Evolutionary conservation across 2,329 filamentous ascomycete species (phyloP).

Genomic region (Fusarium palustre): DNA sequence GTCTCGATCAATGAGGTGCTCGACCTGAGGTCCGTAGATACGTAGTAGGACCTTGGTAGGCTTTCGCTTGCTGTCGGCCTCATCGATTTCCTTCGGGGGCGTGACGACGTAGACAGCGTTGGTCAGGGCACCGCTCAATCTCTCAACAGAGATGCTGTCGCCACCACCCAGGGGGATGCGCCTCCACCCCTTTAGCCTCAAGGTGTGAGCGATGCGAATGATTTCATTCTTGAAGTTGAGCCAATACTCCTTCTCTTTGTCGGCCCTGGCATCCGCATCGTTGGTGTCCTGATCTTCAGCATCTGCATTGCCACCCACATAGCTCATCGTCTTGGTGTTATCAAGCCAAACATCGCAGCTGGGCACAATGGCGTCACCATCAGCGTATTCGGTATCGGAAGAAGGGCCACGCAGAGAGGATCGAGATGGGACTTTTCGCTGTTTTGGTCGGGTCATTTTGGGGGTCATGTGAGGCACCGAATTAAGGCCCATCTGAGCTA

Average conservation of each 20-base stretch:
- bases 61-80: slow-evolving; percentile 56
- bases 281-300: slow-evolving; percentile 54
- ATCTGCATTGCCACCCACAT: slow-evolving; percentile 64
- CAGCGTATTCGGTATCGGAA: slow-evolving; percentile 87
- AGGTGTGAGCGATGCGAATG: slow-evolving; percentile 86
- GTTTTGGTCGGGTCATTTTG: slow-evolving; percentile 58
- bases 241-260: slow-evolving; percentile 83
- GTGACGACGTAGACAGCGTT: slow-evolving; percentile 97
- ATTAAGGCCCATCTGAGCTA: slow-evolving; percentile 65
- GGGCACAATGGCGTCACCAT: slow-evolving; percentile 85
- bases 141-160: slow-evolving; percentile 75
- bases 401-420: slow-evolving; percentile 64
- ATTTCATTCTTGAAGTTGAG: slow-evolving; percentile 91
- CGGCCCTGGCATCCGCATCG: slow-evolving; percentile 57
- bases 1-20: slow-evolving; percentile 94
- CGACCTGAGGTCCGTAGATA: slow-evolving; percentile 94
- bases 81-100: slow-evolving; percentile 73
- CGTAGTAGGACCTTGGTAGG: slow-evolving; percentile 83
- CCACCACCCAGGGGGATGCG: slow-evolving; percentile 79
- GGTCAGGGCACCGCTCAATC: slow-evolving; percentile 90
- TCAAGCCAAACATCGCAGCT: slow-evolving; percentile 86
- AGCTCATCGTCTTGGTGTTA: slow-evolving; percentile 88
- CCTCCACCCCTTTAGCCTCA: slow-evolving; percentile 92
- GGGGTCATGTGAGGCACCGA: slow-evolving; percentile 59
- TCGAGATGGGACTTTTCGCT: slow-evolving; percentile 48